Base-by-base conservation (phyloP, 1,284 basidiomycete genomes). In the Xerocomus amazonicus region DNA sequence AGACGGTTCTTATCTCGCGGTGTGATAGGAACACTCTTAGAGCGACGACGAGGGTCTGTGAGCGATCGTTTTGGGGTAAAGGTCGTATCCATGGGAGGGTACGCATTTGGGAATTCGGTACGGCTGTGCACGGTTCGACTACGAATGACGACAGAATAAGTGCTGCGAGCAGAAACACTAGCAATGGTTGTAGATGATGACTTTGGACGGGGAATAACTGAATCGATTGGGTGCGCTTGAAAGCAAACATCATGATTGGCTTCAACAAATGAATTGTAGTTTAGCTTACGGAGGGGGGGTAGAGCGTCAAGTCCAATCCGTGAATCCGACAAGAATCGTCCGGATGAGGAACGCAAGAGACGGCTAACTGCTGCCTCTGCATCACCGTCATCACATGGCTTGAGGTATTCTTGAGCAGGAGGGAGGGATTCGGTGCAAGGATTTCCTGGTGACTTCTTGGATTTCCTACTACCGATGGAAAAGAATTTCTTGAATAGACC, bases 401-500 rank as follows among this genome's bases (percentile, higher is more conserved):
- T 43, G 58, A 52, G 54, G 34, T 61, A 44, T 16, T 55, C 45
- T n/a, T 54, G 52, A 12, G 48, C 33, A 9, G 51, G 42, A 40
- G 52, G 48, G 27, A 44, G 47, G 14, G 42, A 45, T 37, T 52
- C 51, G 10, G 38, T 19, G 37, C 39, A 35, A 44, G 52, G 42
- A 43, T 56, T 44, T 17, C 23, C 69, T 26, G 59, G 54, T 41
- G 63, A 59, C 29, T 62, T 67, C 45, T 79, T 81, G 58, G 73
- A 77, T 66, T 79, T 84, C 70, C 76, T 83, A 68, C 75, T 79
- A 43, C 83, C 75, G 31, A 89, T 70, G 9, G 87, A 88, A 47
- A 90, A 77, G 56, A 90, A 70, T 34, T 79, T 82, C 58, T 83
- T 84, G 59, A 90, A 68, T 49, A 88, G 79, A 19, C 82, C 80